phyloP scores from a whole-genome alignment of 495 filamentous ascomycete genomes.

The Hapsidospora chrysogenum region DNA sequence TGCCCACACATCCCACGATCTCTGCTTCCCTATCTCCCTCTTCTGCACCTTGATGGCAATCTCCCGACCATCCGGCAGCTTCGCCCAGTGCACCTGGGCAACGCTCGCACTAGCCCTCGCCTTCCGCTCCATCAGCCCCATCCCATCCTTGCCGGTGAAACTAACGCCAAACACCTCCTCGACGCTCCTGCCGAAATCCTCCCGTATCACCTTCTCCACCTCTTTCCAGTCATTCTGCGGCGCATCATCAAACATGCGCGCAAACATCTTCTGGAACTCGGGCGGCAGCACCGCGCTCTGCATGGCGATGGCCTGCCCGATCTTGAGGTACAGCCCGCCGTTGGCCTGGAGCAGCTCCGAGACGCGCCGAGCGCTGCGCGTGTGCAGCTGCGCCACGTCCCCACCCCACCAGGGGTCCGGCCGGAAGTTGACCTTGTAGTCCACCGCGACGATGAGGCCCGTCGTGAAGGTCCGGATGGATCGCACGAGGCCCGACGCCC shows the following conservation, averaged over 20 bases:
- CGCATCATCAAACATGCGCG: constrained; percentile 94
- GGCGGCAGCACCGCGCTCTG: constrained; percentile 84
- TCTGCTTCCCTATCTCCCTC: constrained; percentile 74
- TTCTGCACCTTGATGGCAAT: constrained; percentile 97
- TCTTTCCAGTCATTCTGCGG: constrained; percentile 84
- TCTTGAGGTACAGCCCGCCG: constrained; percentile 92
- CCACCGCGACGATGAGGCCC: constrained; percentile 66
- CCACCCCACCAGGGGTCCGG: constrained; percentile 47
- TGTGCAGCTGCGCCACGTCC: constrained; percentile 56
- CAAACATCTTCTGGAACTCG: constrained; percentile 90
- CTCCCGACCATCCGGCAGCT: constrained; percentile 67
- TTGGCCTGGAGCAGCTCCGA: constrained; percentile 66
- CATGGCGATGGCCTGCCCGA: constrained; percentile 97
- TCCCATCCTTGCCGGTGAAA: constrained; percentile 43
- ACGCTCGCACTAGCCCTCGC: constrained; percentile 83
- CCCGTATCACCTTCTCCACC: constrained; percentile 69
- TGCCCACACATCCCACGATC: constrained; percentile 85
- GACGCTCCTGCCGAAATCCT: constrained; percentile 69
- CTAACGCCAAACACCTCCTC: constrained; percentile 85
- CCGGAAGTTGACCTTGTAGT: constrained; percentile 96
- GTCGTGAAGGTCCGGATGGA: constrained; percentile 66
- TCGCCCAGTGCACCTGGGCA: constrained; percentile 92
- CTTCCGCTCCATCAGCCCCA: constrained; percentile 74
- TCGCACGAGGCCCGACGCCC: constrained; percentile 61
- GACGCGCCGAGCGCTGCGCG: constrained; percentile 64